These are phyloP conservation scores for Arthrobotrys sphaeroides DNA, from an alignment of 2,329 filamentous ascomycete genomes.

Conservation along the genomic window DNA sequence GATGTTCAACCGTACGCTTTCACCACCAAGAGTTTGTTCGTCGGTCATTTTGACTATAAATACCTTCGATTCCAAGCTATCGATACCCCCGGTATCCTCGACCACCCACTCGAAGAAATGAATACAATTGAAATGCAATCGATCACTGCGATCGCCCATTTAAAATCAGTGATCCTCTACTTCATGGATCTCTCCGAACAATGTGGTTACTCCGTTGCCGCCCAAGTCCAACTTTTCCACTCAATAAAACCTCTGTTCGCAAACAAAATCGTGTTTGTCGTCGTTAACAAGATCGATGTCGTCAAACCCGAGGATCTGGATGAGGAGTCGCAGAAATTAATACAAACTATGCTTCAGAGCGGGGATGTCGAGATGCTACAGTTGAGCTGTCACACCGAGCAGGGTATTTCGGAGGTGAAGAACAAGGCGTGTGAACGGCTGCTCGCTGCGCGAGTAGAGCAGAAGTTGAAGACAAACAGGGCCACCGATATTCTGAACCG, in stretches of 20 bases:
- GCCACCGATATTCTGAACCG: conserved; percentile 89
- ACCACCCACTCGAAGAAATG: conserved; percentile 98
- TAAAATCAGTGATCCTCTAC: conserved; percentile 93
- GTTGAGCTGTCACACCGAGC: conserved; percentile 91
- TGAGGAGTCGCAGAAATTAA: conserved; percentile 76
- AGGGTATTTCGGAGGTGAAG: conserved; percentile 93
- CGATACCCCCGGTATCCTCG: conserved; percentile 97
- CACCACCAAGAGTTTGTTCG: conserved; percentile 96
- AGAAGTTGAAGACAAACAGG: conserved; percentile 89
- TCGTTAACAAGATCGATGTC: conserved; percentile 98
- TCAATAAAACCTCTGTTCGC: conserved; percentile 96
- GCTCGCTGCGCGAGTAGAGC: conserved; percentile 88
- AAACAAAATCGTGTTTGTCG: conserved; percentile 95
- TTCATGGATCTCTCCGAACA: conserved; percentile 98
- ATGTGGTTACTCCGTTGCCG: conserved; percentile 90
- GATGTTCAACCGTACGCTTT: conserved; percentile 98
- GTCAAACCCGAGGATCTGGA: conserved; percentile 87
- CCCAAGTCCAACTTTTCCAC: conserved; percentile 93
- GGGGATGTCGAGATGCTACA: conserved; percentile 93
- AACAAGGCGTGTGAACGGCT: conserved; percentile 93
- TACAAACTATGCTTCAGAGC: conserved; percentile 82
- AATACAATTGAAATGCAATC: conserved; percentile 99
- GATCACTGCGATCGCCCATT: conserved; percentile 96
- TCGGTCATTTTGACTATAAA: conserved; percentile 98
- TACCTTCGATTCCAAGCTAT: conserved; percentile 90